Base-by-base conservation (phyloP, 2,329 filamentous ascomycete genomes). In the Coniochaeta pulveracea region DNA sequence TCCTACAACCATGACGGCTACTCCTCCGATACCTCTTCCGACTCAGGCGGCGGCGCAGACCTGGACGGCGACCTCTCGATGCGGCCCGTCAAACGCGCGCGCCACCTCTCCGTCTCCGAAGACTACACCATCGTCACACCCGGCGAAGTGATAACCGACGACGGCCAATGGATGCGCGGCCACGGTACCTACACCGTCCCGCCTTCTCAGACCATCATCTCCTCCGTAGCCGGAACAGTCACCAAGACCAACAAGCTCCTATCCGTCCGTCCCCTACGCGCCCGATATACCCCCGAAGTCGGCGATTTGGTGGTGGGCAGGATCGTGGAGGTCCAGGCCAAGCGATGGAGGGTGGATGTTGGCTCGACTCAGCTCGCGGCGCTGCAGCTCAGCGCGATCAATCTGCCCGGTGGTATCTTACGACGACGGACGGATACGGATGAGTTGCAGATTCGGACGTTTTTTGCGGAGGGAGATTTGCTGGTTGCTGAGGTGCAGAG, bases 161-260 rank as follows among this genome's bases (percentile, higher is more conserved):
- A 95, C 57, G 72, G 85, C n/a, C 86, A 95, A 65, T 96, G 85
- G 85, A 96, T 96, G 89, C 76, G 76, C 61, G 91, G 91, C 48
- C 91, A 98, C 61, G 91, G 91, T 45, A 98, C 91, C 32, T 94
- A 85, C 56, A 66, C 83, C 29, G 70, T 72, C 12, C 57, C 69
- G 4, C 55, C 62, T 29, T 67, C 70, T 33, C 73, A 71, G 4
- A 69, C 76, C 38, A 98, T 98, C 51, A 75, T 81, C 37, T 88
- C 85, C 30, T 93, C 91, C 5, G 81, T 98, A 19, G 88, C 88
- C 6, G 91, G 91, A 48, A 89, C 81, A 6, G 69, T 96, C 22
- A 79, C 82, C 51, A 89, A 88, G 54, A 96, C 89, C 39, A 98
- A 98, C 71, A 96, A 95, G 57, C 78, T 98, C 30, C 78, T 98